phyloP scores from a whole-genome alignment of 2,329 filamentous ascomycete species.

The Colletotrichum falcatum region DNA sequence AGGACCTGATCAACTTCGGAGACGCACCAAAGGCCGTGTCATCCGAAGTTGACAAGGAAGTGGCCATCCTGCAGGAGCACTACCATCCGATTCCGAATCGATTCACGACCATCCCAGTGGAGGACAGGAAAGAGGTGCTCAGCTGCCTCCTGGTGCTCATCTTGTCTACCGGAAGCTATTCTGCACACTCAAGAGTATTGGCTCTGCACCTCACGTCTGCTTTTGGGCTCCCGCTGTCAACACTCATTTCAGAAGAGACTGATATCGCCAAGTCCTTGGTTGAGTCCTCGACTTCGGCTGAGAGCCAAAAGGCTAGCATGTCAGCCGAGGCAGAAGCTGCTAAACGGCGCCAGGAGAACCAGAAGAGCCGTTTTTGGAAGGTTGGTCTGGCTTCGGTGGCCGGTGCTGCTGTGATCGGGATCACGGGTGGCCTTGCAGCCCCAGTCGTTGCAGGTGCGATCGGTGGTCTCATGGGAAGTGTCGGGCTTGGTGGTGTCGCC shows the following conservation, averaged over 20 bases:
- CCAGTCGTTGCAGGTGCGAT: conserved; percentile 89
- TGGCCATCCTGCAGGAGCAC: conserved; percentile 61
- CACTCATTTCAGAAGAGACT: conserved; percentile 77
- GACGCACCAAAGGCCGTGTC: conserved; percentile 43
- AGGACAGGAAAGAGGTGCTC: conserved; percentile 72
- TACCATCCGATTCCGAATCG: conserved; percentile 67
- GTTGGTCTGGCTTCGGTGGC: conserved; percentile 90
- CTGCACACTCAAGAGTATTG: conserved; percentile 77
- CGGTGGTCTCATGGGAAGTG: conserved; percentile 84
- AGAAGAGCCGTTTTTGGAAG: conserved; percentile 83
- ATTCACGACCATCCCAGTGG: conserved; percentile 66
- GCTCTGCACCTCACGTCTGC: conserved; percentile 76
- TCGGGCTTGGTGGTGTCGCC: conserved; percentile 87
- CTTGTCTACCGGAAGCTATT: conserved; percentile 79
- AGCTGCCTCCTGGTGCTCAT: conserved; percentile 78
- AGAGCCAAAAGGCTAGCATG: conserved; percentile 58
- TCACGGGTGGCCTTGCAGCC: conserved; percentile 91
- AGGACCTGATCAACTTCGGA: conserved; percentile 58
- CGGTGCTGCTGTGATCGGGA: conserved; percentile 88
- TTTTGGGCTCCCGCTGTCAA: conserved; percentile 70
- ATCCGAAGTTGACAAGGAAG: conserved; percentile 52
- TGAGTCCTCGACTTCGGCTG: conserved; percentile 66
- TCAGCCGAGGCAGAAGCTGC: conserved; percentile 82
- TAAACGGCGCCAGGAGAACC: conserved; percentile 78
- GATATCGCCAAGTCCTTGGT: conserved; percentile 82